These are phyloP conservation scores for Rhizophlyctis rosea DNA, from an alignment of 192 early-diverging fungal species.

Conservation along the genomic window DNA sequence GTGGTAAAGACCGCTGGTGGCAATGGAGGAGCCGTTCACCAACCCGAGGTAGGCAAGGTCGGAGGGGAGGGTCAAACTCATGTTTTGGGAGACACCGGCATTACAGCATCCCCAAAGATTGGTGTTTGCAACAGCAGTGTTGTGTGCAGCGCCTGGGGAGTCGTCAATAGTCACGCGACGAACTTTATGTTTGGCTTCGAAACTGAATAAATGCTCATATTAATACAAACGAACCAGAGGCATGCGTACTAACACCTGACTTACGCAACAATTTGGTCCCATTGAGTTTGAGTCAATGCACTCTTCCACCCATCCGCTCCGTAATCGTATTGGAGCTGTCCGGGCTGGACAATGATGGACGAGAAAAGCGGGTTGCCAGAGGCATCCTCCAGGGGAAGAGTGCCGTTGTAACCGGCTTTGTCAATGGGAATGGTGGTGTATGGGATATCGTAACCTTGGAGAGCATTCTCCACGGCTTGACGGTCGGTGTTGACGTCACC, in stretches of 20 bases:
- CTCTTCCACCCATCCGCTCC: conserved; percentile 2
- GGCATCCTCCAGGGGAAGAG: conserved; percentile 12
- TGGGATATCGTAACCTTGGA: conserved; percentile 19
- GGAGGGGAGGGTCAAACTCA: background rate
- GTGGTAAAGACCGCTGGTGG: conserved; percentile 11
- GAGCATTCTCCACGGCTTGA: conserved; percentile 4
- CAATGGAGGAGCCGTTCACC: conserved; percentile 5
- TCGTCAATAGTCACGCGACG: conserved; percentile 17
- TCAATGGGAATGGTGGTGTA: conserved; percentile 6
- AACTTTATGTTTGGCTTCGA: conserved; percentile 9
- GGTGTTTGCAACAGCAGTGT: conserved; percentile 8
- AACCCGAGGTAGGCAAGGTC: conserved; percentile 8
- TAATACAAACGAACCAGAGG: background rate
- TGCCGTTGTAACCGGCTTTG: background rate
- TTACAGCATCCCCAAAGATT: conserved; percentile 1
- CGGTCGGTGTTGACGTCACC: no score
- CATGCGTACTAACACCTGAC: no score
- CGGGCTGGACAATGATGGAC: conserved; percentile 4
- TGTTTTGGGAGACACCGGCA: conserved; percentile 1
- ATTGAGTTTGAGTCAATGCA: conserved; percentile 15
- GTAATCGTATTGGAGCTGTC: conserved; percentile 17
- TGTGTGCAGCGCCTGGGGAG: conserved; percentile 4
- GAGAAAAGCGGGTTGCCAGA: conserved; percentile 1
- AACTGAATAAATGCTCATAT: background rate
- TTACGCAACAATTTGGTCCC: background rate